Base-by-base conservation (phyloP, 2,329 filamentous ascomycete species). In the Alternaria brassicae region DNA sequence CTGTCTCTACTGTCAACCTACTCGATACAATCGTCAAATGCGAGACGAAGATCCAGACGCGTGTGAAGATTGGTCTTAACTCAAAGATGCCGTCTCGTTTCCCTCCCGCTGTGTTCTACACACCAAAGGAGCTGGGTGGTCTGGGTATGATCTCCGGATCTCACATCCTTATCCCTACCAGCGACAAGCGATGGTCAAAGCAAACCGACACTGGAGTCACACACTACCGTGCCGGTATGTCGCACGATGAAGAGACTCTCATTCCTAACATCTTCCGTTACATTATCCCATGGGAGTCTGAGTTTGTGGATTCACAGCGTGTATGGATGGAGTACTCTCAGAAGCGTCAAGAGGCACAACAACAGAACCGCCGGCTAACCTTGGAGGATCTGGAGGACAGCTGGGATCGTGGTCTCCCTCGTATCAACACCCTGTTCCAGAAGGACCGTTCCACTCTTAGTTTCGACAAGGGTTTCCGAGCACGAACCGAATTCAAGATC, bases 321-420 rank as follows among this genome's bases (percentile, higher is more conserved):
- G 95, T 99, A 1, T 99, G 95, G 95, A 98, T 95, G 25, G 95
- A 99, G 72, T 99, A 99, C 75, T 97, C 94, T 0, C 95, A 99
- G 81, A 99, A 99, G 83, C 90, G 95, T 45, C 85, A 96, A 66
- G 95, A 99, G 76, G 96, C 95, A 19, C 96, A 97, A 73, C 94
- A 98, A 71, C 95, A 99, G 78, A 99, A 99, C 72, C 89, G 95
- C 57, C 89, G 95, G 67, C 82, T 99, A 45, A 99, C 95, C 0
- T 85, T 99, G 7, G 95, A 99, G 77, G 95, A 99, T 80, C 83
- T 99, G 21, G 95, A 99, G 74, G 95, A 99, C 76, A 97, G 92
- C 74, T 99, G 95, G 95, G 96, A 99, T 75, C 92, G 95, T 69
- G 95, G 95, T 83, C 84, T 99, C 52, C 95, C 95, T 17, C 91